phyloP scores from a whole-genome alignment of 257 asterid species.

The Parsonsia alboflavescens region DNA sequence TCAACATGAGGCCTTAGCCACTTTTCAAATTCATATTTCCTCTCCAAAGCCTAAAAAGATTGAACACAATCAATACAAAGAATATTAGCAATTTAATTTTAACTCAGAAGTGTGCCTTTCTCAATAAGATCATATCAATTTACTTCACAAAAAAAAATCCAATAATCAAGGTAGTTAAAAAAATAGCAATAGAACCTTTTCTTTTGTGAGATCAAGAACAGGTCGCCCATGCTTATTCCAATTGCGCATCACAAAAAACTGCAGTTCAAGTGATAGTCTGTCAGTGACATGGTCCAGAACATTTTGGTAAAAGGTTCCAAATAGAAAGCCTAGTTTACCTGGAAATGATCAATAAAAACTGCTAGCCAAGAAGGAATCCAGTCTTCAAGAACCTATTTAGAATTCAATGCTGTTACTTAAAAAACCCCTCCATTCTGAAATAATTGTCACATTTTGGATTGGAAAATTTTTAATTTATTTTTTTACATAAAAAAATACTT shows the following conservation, averaged over 20 bases:
- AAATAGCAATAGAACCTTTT: conserved; percentile 27
- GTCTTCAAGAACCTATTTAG: conserved; percentile 29
- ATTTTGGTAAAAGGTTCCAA: not conserved
- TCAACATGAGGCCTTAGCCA: conserved; percentile 30
- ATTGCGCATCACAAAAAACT: conserved; percentile 30
- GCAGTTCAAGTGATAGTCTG: conserved; percentile 21
- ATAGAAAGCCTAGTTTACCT: conserved; percentile 22
- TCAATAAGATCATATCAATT: too few species aligned
- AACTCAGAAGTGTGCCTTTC: not conserved
- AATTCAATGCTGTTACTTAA: not conserved
- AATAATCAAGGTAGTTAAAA: not conserved
- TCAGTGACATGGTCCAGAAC: not conserved
- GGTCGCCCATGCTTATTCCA: conserved; percentile 44
- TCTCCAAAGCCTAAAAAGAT: conserved; percentile 32
- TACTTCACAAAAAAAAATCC: too few species aligned
- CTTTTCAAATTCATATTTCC: conserved; percentile 28
- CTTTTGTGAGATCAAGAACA: conserved; percentile 24
- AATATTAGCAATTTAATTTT: not conserved
- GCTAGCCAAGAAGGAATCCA: conserved; percentile 48
- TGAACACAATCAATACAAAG: conserved; percentile 1
- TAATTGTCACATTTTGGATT: too few species aligned
- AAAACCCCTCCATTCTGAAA: too few species aligned
- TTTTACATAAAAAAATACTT: too few species aligned
- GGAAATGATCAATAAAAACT: conserved; percentile 32
- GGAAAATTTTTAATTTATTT: too few species aligned